Evolutionary conservation across 257 asterid species (phyloP), one percentile per base, ranked within the genome.

Genomic region (Nicotiana tomentosiformis): DNA sequence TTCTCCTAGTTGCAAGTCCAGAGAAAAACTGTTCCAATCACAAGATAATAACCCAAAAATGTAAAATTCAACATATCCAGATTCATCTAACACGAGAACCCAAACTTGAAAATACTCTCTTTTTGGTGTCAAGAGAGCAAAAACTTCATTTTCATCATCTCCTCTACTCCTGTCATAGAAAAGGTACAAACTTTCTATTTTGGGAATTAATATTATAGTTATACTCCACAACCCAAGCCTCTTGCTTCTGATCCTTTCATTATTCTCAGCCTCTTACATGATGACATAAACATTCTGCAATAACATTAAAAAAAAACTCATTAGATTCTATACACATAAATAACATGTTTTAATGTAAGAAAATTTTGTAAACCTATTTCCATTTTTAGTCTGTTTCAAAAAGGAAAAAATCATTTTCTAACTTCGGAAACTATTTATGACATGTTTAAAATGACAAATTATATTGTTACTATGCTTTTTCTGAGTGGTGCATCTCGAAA

Each of bases 191-290:
- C 77, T 67, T 74, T 39, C 46, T 30, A 65, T 43, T 23, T 53
- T 3, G 14, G 23, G 32, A 2, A 26, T 79, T 8, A 6, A 29
- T 29, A 20, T 51, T 78, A 86, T 62, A 2, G 3, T 5, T 12
- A 86, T 72, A 85, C 84, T 53, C 84, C 87, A 79, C 86, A 90
- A 3, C 91, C 90, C 88, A 88, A 69, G 56, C 90, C 90, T 56
- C 88, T 84, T 2, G 91, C 91, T 61, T 92, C 96, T 68, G 94
- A 85, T 26, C 92, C 91, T 82, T 86, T 92, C 93, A 89, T 90
- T 87, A 90, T 87, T 85, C 96, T 88, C 81, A 92, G 82, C 85
- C 90, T 92, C 89, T 90, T 92, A 87, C 94, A 90, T 1, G 92
- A 86, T 30, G 91, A 85, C 86, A 87, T 66, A 78, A 92, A 92